Evolutionary conservation across 2,329 filamentous ascomycete genomes (phyloP), one percentile per base, ranked within the genome.

Genomic region (Ustilaginoidea virens): DNA sequence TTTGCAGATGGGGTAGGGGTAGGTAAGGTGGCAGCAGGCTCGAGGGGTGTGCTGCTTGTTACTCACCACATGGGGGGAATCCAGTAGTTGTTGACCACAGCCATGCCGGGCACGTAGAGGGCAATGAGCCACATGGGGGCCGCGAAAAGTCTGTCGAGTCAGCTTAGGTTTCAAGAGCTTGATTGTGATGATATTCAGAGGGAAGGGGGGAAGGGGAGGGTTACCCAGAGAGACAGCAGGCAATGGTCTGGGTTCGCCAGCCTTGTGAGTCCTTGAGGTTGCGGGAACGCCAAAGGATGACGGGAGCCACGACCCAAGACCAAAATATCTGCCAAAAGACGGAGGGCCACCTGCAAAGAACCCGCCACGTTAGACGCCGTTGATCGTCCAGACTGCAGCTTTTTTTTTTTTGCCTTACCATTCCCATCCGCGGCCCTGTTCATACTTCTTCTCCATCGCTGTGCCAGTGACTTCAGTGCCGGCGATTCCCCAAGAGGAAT

Each of bases 121-220:
- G 69, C 74, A 15, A 74, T 49, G 21, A 80, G 60, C 74, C 74
- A 80, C 53, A 80, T 62, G 0, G 75, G 75, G 7, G 72, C 68
- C 14, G 72, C 73, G 31, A 66, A 72, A 13, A 80, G 60, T 32
- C 69, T 73, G 18, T 7, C n/a, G n/a, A n/a, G n/a, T n/a, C n/a
- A n/a, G n/a, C n/a, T n/a, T n/a, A n/a, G n/a, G n/a, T n/a, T n/a
- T n/a, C n/a, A n/a, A n/a, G n/a, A n/a, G n/a, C n/a, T n/a, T n/a
- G n/a, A n/a, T n/a, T n/a, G n/a, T n/a, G n/a, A n/a, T n/a, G n/a
- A n/a, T n/a, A n/a, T n/a, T n/a, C n/a, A n/a, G n/a, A n/a, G n/a
- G n/a, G n/a, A n/a, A n/a, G n/a, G n/a, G n/a, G n/a, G n/a, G n/a
- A n/a, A n/a, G n/a, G n/a, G n/a, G n/a, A 18, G 7, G 14, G 53